Conservation (phyloP, 2,329 filamentous ascomycete genomes). For the Alternaria infectoria region DNA sequence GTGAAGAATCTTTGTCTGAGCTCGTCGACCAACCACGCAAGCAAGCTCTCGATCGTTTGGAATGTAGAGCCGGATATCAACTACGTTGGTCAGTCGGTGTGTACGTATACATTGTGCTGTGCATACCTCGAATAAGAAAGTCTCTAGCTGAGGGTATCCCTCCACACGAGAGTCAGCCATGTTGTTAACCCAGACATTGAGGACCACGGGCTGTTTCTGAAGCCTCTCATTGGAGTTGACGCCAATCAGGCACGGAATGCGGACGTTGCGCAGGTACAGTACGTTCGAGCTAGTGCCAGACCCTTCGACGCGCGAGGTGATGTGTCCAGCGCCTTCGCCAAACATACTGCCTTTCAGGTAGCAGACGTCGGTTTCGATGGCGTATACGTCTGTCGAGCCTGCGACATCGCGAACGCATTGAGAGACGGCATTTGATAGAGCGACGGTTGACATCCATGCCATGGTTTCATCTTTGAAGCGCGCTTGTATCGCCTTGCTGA, state of each 20-base stretch:
- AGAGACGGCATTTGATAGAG: conserved; percentile 23
- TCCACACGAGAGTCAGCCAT: conserved; percentile 54
- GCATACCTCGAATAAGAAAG: conserved; percentile 66
- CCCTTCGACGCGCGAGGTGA: conserved; percentile 35
- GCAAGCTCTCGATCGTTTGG: conserved; percentile 56
- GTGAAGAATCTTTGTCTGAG: conserved; percentile 49
- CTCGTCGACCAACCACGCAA: conserved; percentile 49
- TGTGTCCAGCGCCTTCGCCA: conserved; percentile 65
- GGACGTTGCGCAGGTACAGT: conserved; percentile 63
- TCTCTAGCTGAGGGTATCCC: conserved; percentile 63
- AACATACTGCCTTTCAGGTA: conserved; percentile 74
- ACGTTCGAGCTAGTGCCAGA: conserved; percentile 28
- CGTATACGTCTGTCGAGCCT: conserved; percentile 36
- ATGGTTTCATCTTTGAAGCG: conserved; percentile 46
- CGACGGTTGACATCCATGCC: conserved; percentile 33
- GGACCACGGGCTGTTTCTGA: conserved; percentile 69
- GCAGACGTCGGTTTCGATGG: conserved; percentile 60
- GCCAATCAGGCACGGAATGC: conserved; percentile 72
- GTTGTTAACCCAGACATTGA: conserved; percentile 67
- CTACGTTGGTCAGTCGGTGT: conserved; percentile 35
- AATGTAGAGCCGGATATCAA: conserved; percentile 52
- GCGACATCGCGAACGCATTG: conserved; percentile 30
- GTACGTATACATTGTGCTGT: neutral
- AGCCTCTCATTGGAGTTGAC: conserved; percentile 74
- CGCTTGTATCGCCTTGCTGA: conserved; percentile 69